Percentiles rank a stretch among this genome's conserved stretches.
Conservation (phyloP, 148 eudicot species). For the Rhododendron simsii region DNA sequence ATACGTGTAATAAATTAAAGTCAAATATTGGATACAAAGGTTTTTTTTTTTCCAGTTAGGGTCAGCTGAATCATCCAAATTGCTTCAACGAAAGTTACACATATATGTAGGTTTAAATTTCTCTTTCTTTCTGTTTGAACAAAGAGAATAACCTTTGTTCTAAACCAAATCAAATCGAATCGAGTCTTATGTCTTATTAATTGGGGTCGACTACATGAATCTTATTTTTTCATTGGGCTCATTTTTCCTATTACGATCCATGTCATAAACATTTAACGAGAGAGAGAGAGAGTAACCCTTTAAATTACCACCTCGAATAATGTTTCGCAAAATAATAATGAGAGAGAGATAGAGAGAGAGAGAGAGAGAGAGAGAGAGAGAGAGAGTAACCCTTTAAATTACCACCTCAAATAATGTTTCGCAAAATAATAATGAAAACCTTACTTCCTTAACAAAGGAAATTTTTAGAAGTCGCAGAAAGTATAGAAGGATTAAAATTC, state of each 20-base stretch:
- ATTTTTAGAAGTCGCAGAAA: not conserved
- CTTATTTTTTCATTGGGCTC: too few relatives aligned
- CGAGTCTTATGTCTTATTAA: too few relatives aligned
- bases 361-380: too few relatives aligned
- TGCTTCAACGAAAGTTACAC: not conserved
- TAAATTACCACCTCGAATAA: too few relatives aligned
- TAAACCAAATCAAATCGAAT: too few relatives aligned
- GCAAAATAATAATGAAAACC: not conserved
- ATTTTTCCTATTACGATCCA: too few relatives aligned
- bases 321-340: too few relatives aligned
- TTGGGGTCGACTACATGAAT: too few relatives aligned
- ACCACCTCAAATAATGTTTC: not conserved
- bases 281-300: too few relatives aligned
- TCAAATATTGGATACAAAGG: not conserved
- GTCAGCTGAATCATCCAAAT: not conserved
- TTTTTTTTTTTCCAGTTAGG: not conserved
- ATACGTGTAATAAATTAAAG: not conserved
- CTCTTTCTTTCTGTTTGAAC: not conserved
- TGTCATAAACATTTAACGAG: too few relatives aligned
- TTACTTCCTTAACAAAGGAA: not conserved
- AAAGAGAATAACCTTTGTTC: too few relatives aligned
- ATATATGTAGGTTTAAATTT: not conserved
- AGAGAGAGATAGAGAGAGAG: too few relatives aligned
- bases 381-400: not conserved
- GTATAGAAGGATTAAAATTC: not conserved